Base-by-base conservation (phyloP, 345 rosid species). In the Gossypium herbaceum region DNA sequence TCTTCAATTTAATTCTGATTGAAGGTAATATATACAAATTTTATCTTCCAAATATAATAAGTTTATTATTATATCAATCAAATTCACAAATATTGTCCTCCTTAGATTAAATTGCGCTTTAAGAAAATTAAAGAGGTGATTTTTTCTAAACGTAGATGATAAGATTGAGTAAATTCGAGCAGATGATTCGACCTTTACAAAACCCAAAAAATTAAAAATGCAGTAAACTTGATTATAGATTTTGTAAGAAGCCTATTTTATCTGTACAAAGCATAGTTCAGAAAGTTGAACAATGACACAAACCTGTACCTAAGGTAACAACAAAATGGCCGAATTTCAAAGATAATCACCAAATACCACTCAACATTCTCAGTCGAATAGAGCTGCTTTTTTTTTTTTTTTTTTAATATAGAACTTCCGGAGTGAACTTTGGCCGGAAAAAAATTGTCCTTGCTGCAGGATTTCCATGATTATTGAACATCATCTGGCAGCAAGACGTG, bases 181-280 rank as follows among this genome's bases (percentile, higher is more conserved):
- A 9, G 34, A 68, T 54, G 34, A 68, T 43, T 72, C 22, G 45
- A 17, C 24, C 74, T 20, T 52, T 74, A 67, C 75, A 19, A 55
- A 80, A 7, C 7, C 41, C 25, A 24, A 4, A 34, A 34, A 34
- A 5, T 0, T 5, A n/a, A 60, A 41, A 65, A 61, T 43, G 69
- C n/a, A 62, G 55, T 25, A 71, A 55, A 6, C 74, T 54, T 54
- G 29, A 60, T 22, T 11, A 39, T 10, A 62, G 44, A 34, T 20
- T 20, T 34, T 10, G 22, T 20, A 62, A 60, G 41, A 71, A 54
- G 27, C 24, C 15, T 27, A 54, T 34, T 77, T 74, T 64, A 68
- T 72, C 81, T 81, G 76, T 73, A 79, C 80, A 81, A 61, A 68
- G 69, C 69, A 63, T 50, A 58, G 65, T 63, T 58, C 55, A 44